phyloP scores from a whole-genome alignment of 345 rosid species.

The Syzygium jambos region DNA sequence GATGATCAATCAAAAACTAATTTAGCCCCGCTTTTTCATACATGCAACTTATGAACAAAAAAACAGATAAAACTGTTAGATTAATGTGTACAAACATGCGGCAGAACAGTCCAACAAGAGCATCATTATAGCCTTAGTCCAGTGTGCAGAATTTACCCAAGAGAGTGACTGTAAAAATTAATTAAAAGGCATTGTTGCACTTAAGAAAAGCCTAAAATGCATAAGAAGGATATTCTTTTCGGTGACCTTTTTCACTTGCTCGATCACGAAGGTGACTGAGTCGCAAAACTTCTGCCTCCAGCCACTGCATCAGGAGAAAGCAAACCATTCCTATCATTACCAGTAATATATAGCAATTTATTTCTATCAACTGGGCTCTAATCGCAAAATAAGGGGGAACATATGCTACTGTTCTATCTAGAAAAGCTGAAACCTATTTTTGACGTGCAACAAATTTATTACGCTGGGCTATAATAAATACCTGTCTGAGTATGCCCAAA shows the following conservation, averaged over 20 bases:
- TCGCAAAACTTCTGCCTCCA: constrained; percentile 83
- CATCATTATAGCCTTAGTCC: not conserved
- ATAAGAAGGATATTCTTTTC: constrained; percentile 94
- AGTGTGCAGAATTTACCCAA: not conserved
- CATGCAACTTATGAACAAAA: not conserved
- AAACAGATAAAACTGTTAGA: not conserved
- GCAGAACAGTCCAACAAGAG: not conserved
- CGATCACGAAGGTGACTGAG: constrained; percentile 97
- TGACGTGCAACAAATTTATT: not conserved
- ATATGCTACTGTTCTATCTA: not conserved
- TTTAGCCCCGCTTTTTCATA: not conserved
- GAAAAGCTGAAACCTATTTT: not conserved
- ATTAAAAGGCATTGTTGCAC: not conserved
- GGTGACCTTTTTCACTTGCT: constrained; percentile 90
- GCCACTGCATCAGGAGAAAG: constrained; percentile 45
- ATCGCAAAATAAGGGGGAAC: not conserved
- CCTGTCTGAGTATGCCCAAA: not conserved
- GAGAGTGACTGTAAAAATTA: not conserved
- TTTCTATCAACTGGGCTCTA: not conserved
- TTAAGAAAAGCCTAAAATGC: not conserved
- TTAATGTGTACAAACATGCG: not conserved
- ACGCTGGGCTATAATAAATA: not conserved
- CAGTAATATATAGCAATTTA: not conserved
- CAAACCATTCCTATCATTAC: not conserved
- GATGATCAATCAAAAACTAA: not conserved